Evolutionary conservation across 2,329 filamentous ascomycete genomes (phyloP), one percentile per base, ranked within the genome.

Genomic region (Venturiaceae sp.): DNA sequence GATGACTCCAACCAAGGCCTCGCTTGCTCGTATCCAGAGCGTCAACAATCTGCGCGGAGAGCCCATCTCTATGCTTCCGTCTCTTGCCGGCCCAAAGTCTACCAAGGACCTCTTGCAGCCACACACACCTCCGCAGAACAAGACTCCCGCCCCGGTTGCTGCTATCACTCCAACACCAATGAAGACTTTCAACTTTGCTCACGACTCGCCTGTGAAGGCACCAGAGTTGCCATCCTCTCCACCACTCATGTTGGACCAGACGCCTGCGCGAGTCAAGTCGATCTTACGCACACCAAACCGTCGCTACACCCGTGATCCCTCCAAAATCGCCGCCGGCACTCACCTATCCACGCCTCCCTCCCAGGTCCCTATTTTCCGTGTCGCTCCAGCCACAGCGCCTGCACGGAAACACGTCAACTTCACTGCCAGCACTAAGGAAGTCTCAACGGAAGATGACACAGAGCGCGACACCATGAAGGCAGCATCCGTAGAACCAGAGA

Each of bases 361-460:
- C 2, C 26, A 37, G 16, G 19, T 30, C 16, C 34, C 21, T 11
- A 9, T 78, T 19, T 77, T 81, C 5, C 44, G 33, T 19, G 44
- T 19, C 26, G 59, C 46, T 21, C 73, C 83, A 58, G 84, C 83
- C 5, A 90, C 87, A 1, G 87, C 87, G 7, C 84, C 85, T 33
- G 80, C 84, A 26, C 88, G 84, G 70, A 95, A 95, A 75, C 86
- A 83, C 58, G 89, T 95, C 36, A 85, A 88, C 55, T 96, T 95
- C 66, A 90, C 87, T 0, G 86, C 85, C 0, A 84, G 83, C 61
- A 85, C 85, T 36, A 81, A 88, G 63, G 63, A 74, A 68, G 44
- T 50, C 44, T 23, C 28, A 16, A 50, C 30, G 44, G 44, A 30
- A 50, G 44, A 50, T 26, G 44, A 23, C 3, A 65, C 70, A 60